Evolutionary conservation across 768 basidiomycete species (phyloP), one percentile per base, ranked within the genome.

Genomic region (Lactarius trivialis): DNA sequence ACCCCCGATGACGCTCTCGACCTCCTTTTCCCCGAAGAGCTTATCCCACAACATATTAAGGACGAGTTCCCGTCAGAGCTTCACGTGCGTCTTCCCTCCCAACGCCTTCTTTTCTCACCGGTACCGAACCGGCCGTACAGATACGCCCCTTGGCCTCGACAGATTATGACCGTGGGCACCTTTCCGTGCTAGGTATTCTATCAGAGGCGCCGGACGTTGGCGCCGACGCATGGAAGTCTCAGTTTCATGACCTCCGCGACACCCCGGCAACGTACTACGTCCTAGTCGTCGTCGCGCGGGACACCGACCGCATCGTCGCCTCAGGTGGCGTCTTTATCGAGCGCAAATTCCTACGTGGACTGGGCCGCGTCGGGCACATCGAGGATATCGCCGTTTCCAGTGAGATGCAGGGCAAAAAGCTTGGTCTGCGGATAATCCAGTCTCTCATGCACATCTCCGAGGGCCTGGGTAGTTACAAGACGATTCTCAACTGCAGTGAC

Each of bases 381-480:
- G 97, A 99, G 75, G 97, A 99, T 72, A 97, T 99, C 65, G 95
- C 93, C 3, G 95, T 99, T 21, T 85, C 90, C 75, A 85, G 88
- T 75, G 78, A 73, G 48, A 83, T 89, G 76, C 94, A 97, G 78
- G 97, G 97, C 34, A 89, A 88, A 76, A 94, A 92, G 73, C 80
- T 99, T 34, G 97, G 97, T 0, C 73, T 91, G 75, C 81, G 87
- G 68, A 79, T 98, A 68, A 93, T 99, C 71, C 82, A 91, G 68
- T 88, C 91, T 5, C 79, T 98, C 68, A 91, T 89, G 2, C 81
- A 80, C 56, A 86, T 98, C 70, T 90, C 91, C 72, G 88, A 94
- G 82, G 76, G 73, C 65, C 76, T 78, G 64, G 86, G 95, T 50
- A 82, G 89, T 74, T 99, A 98, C 78, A 99, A 99, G 86, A 94